Evolutionary conservation across 1,284 basidiomycete species (phyloP).

Genomic region (Flammula alnicola): DNA sequence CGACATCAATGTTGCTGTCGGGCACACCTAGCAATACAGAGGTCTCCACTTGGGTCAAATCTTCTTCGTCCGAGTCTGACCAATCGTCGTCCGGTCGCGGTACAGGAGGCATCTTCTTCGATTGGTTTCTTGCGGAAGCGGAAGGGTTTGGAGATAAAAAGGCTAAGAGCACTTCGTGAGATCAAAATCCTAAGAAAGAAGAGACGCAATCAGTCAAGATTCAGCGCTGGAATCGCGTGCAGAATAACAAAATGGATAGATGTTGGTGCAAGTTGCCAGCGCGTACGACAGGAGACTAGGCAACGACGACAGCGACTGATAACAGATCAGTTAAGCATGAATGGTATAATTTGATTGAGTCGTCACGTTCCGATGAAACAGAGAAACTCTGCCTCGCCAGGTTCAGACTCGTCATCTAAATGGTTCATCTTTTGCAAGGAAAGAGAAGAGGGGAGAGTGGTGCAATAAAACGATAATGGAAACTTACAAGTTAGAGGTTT

Average conservation of each 20-base stretch:
- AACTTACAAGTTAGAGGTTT: conserved; percentile 13
- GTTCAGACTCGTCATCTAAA: conserved; percentile 91
- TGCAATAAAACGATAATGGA: conserved; percentile 27
- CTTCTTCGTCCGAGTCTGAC: conserved; percentile 79
- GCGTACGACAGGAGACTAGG: conserved; percentile 4
- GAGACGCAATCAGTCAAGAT: conserved; percentile 20
- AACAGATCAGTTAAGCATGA: conserved; percentile 84
- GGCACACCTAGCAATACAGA: conserved; percentile 77
- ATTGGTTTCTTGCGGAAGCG: conserved; percentile 7
- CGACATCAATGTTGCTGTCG: conserved; percentile 64
- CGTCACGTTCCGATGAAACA: conserved; percentile 61
- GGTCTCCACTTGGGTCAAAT: conserved; percentile 60
- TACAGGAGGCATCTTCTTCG: conserved; percentile 35
- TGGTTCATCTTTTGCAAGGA: conserved; percentile 59
- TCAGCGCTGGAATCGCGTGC: conserved; percentile 13
- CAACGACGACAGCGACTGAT: conserved; percentile 23
- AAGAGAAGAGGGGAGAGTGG: conserved; percentile 15
- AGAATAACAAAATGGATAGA: conserved; percentile 17
- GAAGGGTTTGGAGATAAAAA: conserved; percentile 19
- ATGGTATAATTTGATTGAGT: conserved; percentile 73
- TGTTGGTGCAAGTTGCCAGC: conserved; percentile 4
- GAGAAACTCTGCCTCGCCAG: conserved; percentile 62
- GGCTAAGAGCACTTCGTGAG: conserved; percentile 21
- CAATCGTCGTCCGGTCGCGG: conserved; percentile 55
- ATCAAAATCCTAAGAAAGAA: conserved; percentile 25